Evolutionary conservation across 169 alveolate species (phyloP).

Genomic region (Plasmodium coatneyi): DNA sequence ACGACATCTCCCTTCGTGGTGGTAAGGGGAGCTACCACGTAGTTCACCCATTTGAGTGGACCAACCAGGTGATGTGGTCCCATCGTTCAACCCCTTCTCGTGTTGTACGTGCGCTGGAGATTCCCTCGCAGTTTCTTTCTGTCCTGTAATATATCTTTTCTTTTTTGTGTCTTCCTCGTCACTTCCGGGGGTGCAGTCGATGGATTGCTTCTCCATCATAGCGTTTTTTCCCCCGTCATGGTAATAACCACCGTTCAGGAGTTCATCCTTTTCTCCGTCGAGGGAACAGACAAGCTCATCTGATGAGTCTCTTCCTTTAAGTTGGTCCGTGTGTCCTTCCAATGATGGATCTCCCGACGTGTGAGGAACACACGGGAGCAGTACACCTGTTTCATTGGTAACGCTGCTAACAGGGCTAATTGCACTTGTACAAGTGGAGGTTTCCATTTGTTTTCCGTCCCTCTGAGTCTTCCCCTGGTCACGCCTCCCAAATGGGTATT

Average conservation of each 20-base stretch:
- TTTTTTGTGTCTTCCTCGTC: background rate
- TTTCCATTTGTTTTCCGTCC: background rate
- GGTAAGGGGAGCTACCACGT: background rate
- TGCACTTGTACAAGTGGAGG: background rate
- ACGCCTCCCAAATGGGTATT: background rate
- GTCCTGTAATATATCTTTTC: background rate
- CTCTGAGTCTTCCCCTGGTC: background rate
- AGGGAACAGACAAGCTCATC: background rate
- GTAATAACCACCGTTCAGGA: background rate
- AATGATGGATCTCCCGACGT: background rate
- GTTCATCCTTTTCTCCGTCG: background rate
- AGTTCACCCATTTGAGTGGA: background rate
- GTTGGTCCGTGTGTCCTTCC: background rate
- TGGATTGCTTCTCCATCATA: background rate
- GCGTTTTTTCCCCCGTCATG: background rate
- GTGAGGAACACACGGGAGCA: background rate
- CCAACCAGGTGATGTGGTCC: background rate
- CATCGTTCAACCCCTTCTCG: background rate
- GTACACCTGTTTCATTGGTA: background rate
- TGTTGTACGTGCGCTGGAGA: background rate
- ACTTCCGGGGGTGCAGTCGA: background rate
- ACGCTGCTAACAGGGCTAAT: background rate
- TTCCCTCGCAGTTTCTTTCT: background rate
- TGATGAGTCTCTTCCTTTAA: background rate
- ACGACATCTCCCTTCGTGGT: background rate